These are phyloP conservation scores for Rhododendron henanense DNA, from an alignment of 148 eudicot species.

Conservation along the genomic window DNA sequence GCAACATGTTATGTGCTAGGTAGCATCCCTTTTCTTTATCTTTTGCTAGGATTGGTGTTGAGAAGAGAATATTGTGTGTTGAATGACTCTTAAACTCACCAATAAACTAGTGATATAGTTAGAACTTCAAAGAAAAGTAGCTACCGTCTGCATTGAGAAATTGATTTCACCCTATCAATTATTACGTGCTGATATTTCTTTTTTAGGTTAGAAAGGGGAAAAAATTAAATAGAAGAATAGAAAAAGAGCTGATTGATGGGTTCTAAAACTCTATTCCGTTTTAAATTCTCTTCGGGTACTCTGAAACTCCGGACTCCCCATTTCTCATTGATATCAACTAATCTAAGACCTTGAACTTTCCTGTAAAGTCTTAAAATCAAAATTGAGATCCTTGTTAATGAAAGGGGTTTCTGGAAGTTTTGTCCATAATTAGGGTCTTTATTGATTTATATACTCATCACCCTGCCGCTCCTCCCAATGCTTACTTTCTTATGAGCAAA, in stretches of 20 bases:
- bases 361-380: neutral
- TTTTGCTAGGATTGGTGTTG: neutral
- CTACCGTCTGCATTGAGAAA: neutral
- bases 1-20: conserved; percentile 2
- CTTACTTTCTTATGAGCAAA: too few species aligned
- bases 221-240: neutral
- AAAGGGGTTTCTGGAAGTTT: neutral
- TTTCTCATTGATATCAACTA: neutral
- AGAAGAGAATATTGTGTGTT: neutral
- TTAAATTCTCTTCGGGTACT: neutral
- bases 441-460: too few species aligned
- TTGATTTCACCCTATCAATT: neutral
- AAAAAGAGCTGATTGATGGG: neutral
- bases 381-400: neutral
- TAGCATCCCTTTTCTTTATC: neutral
- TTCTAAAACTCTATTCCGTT: neutral
- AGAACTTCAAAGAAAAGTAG: neutral
- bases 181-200: neutral
- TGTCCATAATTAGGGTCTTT: too few species aligned
- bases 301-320: too few species aligned
- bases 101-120: neutral
- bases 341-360: neutral
- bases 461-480: too few species aligned
- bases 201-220: neutral
- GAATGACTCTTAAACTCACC: neutral